These are phyloP conservation scores for Wickerhamiella nectarea DNA, from an alignment of 805 yeast genomes.

Conservation along the genomic window DNA sequence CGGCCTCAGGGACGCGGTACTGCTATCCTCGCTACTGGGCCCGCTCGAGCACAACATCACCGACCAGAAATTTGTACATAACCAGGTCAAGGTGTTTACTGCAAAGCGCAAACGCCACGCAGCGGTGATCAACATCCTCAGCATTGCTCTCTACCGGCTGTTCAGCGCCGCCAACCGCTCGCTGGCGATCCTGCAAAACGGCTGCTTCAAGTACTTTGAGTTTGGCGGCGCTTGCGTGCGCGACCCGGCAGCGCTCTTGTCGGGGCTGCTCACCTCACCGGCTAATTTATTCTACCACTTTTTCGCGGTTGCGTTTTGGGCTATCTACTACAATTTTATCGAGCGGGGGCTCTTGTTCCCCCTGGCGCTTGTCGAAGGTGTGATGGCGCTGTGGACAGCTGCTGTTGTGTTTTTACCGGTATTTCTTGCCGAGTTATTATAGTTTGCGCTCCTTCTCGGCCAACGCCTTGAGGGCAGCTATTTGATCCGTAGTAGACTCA, in stretches of 20 bases:
- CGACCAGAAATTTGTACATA: constrained; percentile 41
- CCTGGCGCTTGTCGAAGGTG: constrained; percentile 52
- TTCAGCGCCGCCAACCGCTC: constrained; percentile 73
- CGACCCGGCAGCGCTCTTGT: constrained; percentile 70
- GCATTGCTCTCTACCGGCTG: constrained; percentile 77
- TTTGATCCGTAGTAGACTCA: constrained; percentile 13
- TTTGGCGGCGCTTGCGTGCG: constrained; percentile 68
- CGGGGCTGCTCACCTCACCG: constrained; percentile 73
- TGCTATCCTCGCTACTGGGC: constrained; percentile 49
- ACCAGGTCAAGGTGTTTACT: constrained; percentile 55
- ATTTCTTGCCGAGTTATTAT: constrained; percentile 29
- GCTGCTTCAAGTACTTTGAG: constrained; percentile 78
- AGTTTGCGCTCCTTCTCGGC: constrained; percentile 19
- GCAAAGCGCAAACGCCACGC: constrained; percentile 63
- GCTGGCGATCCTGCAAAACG: constrained; percentile 59
- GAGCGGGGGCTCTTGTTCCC: constrained; percentile 60
- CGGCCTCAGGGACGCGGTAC: constrained; percentile 71
- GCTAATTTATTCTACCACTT: constrained; percentile 67
- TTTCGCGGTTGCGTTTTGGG: constrained; percentile 78
- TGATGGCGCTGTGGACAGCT: constrained; percentile 61
- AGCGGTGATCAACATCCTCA: constrained; percentile 75
- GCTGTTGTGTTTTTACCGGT: constrained; percentile 68
- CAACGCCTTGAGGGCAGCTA: constrained; percentile 15
- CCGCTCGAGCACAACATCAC: constrained; percentile 40
- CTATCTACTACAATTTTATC: constrained; percentile 54